These are phyloP conservation scores for Penicillium aurantiogriseum DNA, from an alignment of 2,329 filamentous ascomycete species.

Conservation along the genomic window DNA sequence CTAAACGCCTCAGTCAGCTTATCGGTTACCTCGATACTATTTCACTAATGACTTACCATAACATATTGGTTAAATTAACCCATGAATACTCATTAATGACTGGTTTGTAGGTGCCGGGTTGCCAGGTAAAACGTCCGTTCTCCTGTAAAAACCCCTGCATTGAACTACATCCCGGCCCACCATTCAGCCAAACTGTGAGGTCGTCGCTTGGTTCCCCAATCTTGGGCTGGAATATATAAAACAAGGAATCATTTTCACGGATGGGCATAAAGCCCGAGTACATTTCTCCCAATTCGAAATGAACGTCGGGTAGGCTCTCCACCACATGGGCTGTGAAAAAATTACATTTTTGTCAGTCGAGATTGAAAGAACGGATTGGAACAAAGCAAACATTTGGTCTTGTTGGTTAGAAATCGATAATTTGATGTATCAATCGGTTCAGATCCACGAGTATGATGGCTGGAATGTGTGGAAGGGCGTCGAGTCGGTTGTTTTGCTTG, in stretches of 20 bases:
- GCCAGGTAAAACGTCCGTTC: constrained; percentile 72
- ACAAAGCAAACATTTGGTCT: constrained; percentile 27
- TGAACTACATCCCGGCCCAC: constrained; percentile 57
- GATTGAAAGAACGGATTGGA: not conserved
- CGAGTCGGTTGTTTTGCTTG: not conserved
- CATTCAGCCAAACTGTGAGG: constrained; percentile 50
- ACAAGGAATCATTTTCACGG: constrained; percentile 49
- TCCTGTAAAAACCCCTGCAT: constrained; percentile 71
- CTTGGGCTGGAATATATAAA: constrained; percentile 51
- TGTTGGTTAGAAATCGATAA: constrained; percentile 28
- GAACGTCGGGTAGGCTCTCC: constrained; percentile 65
- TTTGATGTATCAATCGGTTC: constrained; percentile 3
- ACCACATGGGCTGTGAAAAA: constrained; percentile 56
- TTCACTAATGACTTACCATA: constrained; percentile 58
- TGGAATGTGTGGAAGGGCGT: not conserved
- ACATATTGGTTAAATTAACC: constrained; percentile 72
- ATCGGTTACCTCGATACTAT: not conserved
- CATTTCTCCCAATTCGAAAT: constrained; percentile 62
- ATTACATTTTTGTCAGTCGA: not conserved
- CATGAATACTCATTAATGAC: constrained; percentile 67
- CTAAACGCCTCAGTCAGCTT: constrained; percentile 6
- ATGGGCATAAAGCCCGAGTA: constrained; percentile 56
- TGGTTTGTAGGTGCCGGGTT: constrained; percentile 66
- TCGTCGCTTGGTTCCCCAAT: constrained; percentile 46
- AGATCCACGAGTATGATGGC: not conserved